Base-by-base conservation (phyloP, 192 early-diverging fungal genomes). In the Pilaira anomala region DNA sequence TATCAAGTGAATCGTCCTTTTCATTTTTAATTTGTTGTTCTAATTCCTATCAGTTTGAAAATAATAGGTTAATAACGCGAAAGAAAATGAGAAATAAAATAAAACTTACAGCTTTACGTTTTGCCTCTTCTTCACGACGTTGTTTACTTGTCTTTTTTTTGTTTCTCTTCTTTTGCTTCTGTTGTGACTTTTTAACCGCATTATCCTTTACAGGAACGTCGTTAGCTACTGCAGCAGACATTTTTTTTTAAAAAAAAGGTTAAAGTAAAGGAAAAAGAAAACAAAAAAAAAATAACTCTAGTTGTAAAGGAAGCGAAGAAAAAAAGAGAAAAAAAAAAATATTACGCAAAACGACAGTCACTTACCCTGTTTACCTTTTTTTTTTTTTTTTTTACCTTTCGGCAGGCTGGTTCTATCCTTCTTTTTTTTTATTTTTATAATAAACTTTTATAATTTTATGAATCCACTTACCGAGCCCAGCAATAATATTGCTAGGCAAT, bases 61-160 rank as follows among this genome's bases (percentile, higher is more conserved):
- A 30, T 16, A 24, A 11, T 48, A 30, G 1, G 1, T 29, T 18
- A n/a, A 18, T 8, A 30, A 9, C 2, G n/a, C 13, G 19, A 39
- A 22, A 22, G 7, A 36, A 16, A 25, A 25, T 9, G 25, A 24
- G 12, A 13, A 12, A 11, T 14, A 3, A 49, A 12, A n/a, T 5
- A 26, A 24, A 18, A 19, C 42, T 46, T 68, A 68, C 66, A 18
- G 53, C 50, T 16, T 55, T 26, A 30, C 52, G 26, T 39, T 46
- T 50, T 3, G 50, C 60, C 28, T 62, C 50, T 48, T 68, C 67
- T 39, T 62, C 59, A 7, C 18, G 25, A 16, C 53, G 59, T 56
- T 68, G 59, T 39, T 68, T 68, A 53, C 41, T 62, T 18, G 48
- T 22, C 24, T 68, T 68, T 52, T 68, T 68, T 30, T 56, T 52